Conservation (phyloP, 2,329 filamentous ascomycete genomes). For the Phyllosticta capitalensis region DNA sequence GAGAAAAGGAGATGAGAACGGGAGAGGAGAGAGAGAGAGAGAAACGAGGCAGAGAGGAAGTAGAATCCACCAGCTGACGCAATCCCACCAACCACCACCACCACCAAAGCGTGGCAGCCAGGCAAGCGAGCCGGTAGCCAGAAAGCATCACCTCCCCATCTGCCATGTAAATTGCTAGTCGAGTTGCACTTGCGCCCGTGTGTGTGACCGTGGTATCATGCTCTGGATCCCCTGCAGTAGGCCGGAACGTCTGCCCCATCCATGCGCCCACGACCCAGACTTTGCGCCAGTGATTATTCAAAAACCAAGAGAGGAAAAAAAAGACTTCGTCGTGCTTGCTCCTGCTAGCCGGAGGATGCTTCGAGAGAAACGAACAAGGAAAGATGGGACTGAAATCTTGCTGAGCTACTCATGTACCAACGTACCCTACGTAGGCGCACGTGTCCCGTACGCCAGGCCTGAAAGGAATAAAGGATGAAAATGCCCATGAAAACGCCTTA, state of each 20-base stretch:
- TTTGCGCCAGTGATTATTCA: too few species aligned
- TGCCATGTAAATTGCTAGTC: neutral
- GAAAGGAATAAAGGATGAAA: neutral
- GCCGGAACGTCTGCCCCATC: conserved; percentile 7
- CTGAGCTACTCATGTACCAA: neutral
- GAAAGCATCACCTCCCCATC: neutral
- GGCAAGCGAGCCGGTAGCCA: neutral
- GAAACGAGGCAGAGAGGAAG: neutral
- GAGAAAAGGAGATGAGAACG: neutral
- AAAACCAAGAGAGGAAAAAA: neutral
- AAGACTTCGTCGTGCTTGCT: neutral
- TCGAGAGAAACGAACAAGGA: neutral
- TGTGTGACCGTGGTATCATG: conserved; percentile 9
- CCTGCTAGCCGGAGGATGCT: neutral
- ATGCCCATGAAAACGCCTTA: conserved; percentile 9
- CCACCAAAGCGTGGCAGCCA: too few species aligned
- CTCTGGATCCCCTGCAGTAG: conserved; percentile 3
- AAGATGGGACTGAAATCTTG: neutral
- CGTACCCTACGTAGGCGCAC: neutral
- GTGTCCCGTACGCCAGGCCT: neutral
- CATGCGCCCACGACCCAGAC: conserved; percentile 3
- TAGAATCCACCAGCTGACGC: neutral
- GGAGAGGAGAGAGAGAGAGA: neutral
- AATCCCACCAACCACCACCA: too few species aligned
- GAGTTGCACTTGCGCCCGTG: conserved; percentile 7